Evolutionary conservation across 2,329 filamentous ascomycete species (phyloP), one percentile per base, ranked within the genome.

Genomic region (Amesomyces nigricolor): DNA sequence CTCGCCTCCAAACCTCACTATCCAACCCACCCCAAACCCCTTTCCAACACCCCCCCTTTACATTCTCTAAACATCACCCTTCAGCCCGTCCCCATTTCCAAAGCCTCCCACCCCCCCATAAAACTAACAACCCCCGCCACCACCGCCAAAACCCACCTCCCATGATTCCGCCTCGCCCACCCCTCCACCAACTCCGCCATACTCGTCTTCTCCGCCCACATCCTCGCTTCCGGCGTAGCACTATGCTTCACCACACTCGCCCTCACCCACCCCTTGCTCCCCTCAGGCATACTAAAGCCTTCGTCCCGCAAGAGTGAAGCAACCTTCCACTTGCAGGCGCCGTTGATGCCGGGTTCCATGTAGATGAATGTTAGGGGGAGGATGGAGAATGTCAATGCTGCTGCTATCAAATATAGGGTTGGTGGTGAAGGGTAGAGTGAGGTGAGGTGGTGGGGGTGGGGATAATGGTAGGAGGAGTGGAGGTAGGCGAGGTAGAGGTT

Each of bases 261-360:
- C 35, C 19, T 35, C 6, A 54, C 14, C 29, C 45, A 35, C 43
- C 30, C 42, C 17, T 38, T 42, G 19, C 45, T 45, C 30, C 11
- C 14, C 29, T 17, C 19, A 35, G 30, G 38, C 22, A 5, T 48
- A n/a, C 17, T 29, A 37, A 52, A 47, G 22, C 40, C 49, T 14
- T 48, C 53, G 4, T 51, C 38, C 26, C 11, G 14, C n/a, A 62
- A 43, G n/a, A 62, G 37, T 4, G 7, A 30, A 16, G 49, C 46
- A 1, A 48, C 53, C 53, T 61, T 60, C 61, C 61, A 63, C 37
- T 63, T 63, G 49, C 59, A 63, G 37, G 61, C 61, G 19, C 59
- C 61, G 51, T 62, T 62, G 37, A 63, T 51, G n/a, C 59, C 59
- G 4, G 61, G 59, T 56, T 63, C 61, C 50, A 59, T 54, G 49